phyloP scores from a whole-genome alignment of 1,139 yeast genomes.

The Saccharomyces hybrid region DNA sequence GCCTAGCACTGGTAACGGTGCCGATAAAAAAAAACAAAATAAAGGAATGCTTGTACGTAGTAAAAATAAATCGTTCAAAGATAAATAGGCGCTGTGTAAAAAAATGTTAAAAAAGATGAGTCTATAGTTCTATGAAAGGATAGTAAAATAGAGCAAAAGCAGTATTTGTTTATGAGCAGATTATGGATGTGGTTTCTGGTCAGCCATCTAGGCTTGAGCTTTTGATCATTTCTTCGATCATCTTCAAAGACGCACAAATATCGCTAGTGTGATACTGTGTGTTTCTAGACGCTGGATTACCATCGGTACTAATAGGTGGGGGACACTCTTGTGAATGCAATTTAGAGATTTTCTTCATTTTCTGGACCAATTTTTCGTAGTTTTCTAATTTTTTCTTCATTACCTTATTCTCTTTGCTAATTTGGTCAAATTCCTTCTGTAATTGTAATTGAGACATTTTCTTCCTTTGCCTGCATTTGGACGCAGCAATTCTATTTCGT shows the following conservation, averaged over 20 bases:
- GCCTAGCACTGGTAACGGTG: not conserved
- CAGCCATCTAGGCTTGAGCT: conserved; percentile 1
- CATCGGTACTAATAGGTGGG: not conserved
- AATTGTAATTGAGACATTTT: conserved; percentile 58
- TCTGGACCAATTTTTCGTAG: conserved; percentile 19
- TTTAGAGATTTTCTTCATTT: conserved; percentile 18
- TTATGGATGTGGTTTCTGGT: not conserved
- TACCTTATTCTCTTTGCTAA: conserved; percentile 37
- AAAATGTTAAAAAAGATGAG: not conserved
- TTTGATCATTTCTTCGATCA: conserved; percentile 21
- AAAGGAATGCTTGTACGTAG: not conserved
- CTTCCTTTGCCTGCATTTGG: conserved; percentile 64
- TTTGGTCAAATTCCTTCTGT: conserved; percentile 45
- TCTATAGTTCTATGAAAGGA: not conserved
- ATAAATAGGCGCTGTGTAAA: not conserved
- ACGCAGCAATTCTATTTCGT: conserved; percentile 62
- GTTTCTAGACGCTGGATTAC: not conserved
- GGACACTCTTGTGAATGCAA: conserved; percentile 9
- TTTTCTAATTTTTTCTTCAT: conserved; percentile 34
- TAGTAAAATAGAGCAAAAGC: not conserved
- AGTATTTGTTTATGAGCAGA: not conserved
- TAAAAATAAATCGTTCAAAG: not conserved
- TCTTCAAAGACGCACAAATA: conserved; percentile 10
- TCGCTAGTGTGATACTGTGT: not conserved
- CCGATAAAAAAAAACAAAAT: not conserved